Evolutionary conservation across 345 rosid species (phyloP), one percentile per base, ranked within the genome.

Genomic region (Rhizophora apiculata): DNA sequence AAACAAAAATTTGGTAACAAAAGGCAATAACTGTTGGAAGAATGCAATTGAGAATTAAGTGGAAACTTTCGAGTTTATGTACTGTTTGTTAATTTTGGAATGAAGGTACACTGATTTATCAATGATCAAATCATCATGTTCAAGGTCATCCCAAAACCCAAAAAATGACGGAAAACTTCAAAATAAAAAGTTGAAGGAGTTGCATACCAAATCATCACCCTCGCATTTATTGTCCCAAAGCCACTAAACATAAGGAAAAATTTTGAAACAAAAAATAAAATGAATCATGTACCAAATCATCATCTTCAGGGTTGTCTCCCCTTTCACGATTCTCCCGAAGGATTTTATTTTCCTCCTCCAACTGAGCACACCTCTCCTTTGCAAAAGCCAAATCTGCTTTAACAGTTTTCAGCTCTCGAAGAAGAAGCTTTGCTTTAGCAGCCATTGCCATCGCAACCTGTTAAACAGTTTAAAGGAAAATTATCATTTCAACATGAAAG

Each of bases 371-470:
- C 62, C 81, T 69, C 37, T 77, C 77, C 67, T 77, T 77, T 11
- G 81, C 77, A 72, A 77, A 77, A 53, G 81, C 81, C 22, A 77
- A 77, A 64, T 77, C 81, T 1, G 81, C 77, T 77, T 77, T 77
- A 65, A 77, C 77, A 63, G 81, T 72, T 72, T 77, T 77, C 62
- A 77, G 26, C 73, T 77, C 81, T 31, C 81, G 73, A 51, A 77
- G 77, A 63, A 77, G 77, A 51, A 77, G 77, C 62, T 77, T 77
- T 52, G 81, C 77, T 60, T 77, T 77, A 46, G 81, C 81, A 68
- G 81, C 81, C 81, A 77, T 77, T 64, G 81, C 81, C 81, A 77
- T 77, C 1, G 81, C 76, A 72, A 77, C 74, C 91, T 83, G 74
- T 76, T 79, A 74, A 71, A 63, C 70, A 82, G 72, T 69, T 34